Percentiles rank a stretch among this genome's conserved stretches.
Evolutionary conservation across 805 yeast species (phyloP).

Genomic region (Wickerhamomyces ciferrii): DNA sequence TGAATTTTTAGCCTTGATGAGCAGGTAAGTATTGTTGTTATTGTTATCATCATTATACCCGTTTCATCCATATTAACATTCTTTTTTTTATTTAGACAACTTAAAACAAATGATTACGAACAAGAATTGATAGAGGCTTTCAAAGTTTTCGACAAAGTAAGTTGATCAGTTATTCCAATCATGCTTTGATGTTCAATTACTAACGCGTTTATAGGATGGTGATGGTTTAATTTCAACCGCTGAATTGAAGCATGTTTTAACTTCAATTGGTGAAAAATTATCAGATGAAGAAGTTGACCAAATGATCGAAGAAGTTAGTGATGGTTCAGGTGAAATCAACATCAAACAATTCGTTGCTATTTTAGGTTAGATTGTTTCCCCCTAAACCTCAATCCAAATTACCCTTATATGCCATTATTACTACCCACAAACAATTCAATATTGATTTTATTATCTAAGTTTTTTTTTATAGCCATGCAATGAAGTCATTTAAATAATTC

Average conservation of each 20-base stretch:
- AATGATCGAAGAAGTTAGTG: conserved; percentile 94
- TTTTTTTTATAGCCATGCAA: not conserved
- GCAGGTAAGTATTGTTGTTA: conserved; percentile 2
- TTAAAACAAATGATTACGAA: conserved; percentile 95
- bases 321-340: conserved; percentile 95
- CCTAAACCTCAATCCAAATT: not conserved
- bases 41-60: not conserved
- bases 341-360: conserved; percentile 94
- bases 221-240: conserved; percentile 97
- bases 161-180: not conserved
- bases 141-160: conserved; percentile 78
- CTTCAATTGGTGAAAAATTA: conserved; percentile 95
- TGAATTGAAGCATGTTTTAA: conserved; percentile 93
- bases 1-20: conserved; percentile 79
- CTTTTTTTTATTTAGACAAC: conserved; percentile 73
- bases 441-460: not conserved
- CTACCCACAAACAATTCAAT: conserved; percentile 46
- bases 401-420: too few relatives aligned
- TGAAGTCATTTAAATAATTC: too few relatives aligned
- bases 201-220: conserved; percentile 56
- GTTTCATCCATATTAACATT: not conserved
- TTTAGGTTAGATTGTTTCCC: conserved; percentile 26
- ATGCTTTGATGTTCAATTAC: not conserved
- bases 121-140: conserved; percentile 97
- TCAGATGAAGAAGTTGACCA: conserved; percentile 96